Percentiles rank a stretch among this genome's conserved stretches.
phyloP scores from a whole-genome alignment of 257 asterid genomes.

The Solanum paucissectum region DNA sequence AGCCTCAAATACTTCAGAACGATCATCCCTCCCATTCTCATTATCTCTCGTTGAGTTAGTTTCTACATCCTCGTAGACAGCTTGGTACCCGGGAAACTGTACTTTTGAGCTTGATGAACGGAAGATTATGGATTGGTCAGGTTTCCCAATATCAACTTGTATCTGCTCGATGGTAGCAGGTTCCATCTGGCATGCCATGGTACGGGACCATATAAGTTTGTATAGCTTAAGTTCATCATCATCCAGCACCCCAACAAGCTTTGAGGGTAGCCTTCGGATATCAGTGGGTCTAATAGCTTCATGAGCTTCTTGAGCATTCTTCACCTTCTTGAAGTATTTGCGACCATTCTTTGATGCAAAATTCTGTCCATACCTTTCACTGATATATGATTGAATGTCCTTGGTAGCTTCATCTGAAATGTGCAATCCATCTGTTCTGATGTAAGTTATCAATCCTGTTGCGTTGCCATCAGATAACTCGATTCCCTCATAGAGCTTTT shows the following conservation, averaged over 20 bases:
- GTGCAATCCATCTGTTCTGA: constrained; percentile 89
- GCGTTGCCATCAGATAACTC: constrained; percentile 58
- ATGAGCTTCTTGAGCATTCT: constrained; percentile 95
- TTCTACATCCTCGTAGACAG: constrained; percentile 63
- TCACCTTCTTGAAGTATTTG: constrained; percentile 74
- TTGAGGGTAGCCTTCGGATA: constrained; percentile 62
- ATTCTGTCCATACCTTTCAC: constrained; percentile 51
- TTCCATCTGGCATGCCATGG: constrained; percentile 91
- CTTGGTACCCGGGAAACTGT: constrained; percentile 56
- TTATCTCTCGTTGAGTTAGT: constrained; percentile 13
- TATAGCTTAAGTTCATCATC: constrained; percentile 71
- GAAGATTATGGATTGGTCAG: constrained; percentile 43
- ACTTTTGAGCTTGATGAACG: constrained; percentile 60
- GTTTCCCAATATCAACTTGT: constrained; percentile 62
- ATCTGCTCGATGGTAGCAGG: constrained; percentile 56
- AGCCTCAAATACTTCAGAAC: constrained; percentile 26
- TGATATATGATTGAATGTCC: constrained; percentile 56
- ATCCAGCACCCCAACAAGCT: constrained; percentile 60
- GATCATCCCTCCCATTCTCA: constrained; percentile 30
- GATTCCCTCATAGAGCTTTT: constrained; percentile 83
- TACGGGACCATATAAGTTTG: constrained; percentile 73
- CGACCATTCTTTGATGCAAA: constrained; percentile 55
- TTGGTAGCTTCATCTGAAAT: constrained; percentile 71
- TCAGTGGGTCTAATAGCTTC: constrained; percentile 95
- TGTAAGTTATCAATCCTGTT: constrained; percentile 78